phyloP scores from a whole-genome alignment of 331 rosid genomes.

The Stylosanthes scabra region DNA sequence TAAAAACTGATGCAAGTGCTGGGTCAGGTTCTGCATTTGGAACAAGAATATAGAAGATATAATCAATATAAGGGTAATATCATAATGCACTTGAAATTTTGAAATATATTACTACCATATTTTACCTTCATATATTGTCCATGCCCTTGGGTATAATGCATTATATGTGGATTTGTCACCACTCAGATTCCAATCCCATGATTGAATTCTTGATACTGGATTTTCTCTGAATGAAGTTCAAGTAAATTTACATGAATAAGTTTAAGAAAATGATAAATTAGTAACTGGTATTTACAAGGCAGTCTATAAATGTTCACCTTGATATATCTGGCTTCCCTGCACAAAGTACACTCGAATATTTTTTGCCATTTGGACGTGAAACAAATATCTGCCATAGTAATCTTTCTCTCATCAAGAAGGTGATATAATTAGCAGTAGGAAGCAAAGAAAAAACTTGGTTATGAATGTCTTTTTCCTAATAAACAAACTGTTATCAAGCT shows the following conservation, averaged over 20 bases:
- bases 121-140: conserved; percentile 92
- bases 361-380: conserved; percentile 79
- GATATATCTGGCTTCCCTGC: conserved; percentile 60
- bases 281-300: conserved; percentile 10
- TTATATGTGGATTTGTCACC: conserved; percentile 81
- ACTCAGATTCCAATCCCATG: conserved; percentile 96
- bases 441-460: conserved; percentile 11
- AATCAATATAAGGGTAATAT: conserved; percentile 35
- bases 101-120: conserved; percentile 24
- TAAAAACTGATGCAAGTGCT: conserved; percentile 77
- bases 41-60: conserved; percentile 1
- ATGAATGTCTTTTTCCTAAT: conserved; percentile 8
- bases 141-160: conserved; percentile 93
- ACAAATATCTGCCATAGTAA: conserved; percentile 69
- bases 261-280: conserved; percentile 18
- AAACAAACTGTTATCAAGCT: conserved; percentile 15
- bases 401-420: conserved; percentile 26
- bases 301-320: conserved; percentile 55
- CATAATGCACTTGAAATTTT: conserved; percentile 35
- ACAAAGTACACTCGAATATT: conserved; percentile 74
- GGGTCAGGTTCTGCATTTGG: conserved; percentile 89
- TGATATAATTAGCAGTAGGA: conserved; percentile 25
- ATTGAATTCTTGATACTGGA: conserved; percentile 71
- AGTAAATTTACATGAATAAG: conserved; percentile 27
- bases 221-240: conserved; percentile 64